A percentile compares a stretch with the other conserved stretches of the same genome.
Evolutionary conservation across 163 green algal species (phyloP).

Genomic region (Volvox carteri): DNA sequence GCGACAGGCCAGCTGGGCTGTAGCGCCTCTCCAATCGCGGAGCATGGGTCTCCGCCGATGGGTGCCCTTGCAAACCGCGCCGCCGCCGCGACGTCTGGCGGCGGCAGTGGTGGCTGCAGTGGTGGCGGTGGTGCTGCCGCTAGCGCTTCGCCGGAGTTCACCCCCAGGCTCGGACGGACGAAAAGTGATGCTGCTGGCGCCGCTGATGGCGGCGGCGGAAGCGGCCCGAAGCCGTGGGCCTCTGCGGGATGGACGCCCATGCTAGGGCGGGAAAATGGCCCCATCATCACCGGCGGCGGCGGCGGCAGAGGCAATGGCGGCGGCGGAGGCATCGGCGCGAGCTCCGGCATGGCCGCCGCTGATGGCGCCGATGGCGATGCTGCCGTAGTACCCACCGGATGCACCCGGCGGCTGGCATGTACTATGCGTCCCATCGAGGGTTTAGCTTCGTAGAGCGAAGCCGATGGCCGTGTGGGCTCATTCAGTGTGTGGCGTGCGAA

Average conservation of each 20-base stretch:
- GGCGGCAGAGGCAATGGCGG: not conserved
- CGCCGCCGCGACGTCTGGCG: not conserved
- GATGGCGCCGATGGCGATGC: not conserved
- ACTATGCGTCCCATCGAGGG: not conserved
- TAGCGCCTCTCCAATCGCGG: not conserved
- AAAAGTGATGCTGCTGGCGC: not conserved
- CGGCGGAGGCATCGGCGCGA: not conserved
- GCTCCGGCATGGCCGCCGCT: not conserved
- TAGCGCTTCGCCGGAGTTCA: not conserved
- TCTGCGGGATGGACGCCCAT: not conserved
- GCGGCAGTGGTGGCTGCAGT: not conserved
- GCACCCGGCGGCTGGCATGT: not conserved
- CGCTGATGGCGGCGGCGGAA: not conserved
- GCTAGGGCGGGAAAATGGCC: not conserved
- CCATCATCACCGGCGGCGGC: not conserved
- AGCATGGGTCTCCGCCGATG: not conserved
- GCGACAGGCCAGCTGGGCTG: not conserved
- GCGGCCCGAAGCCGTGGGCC: not conserved
- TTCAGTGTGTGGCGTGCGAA: not conserved
- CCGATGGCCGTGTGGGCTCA: not conserved
- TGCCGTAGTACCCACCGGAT: not conserved
- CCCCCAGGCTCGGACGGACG: constrained; percentile 8
- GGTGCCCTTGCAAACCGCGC: not conserved
- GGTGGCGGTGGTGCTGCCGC: not conserved
- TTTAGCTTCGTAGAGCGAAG: not conserved